A percentile compares a stretch with the other conserved stretches of the same genome.
These are phyloP conservation scores for Lentinus tigrinus DNA, from an alignment of 768 basidiomycete genomes.

Conservation along the genomic window DNA sequence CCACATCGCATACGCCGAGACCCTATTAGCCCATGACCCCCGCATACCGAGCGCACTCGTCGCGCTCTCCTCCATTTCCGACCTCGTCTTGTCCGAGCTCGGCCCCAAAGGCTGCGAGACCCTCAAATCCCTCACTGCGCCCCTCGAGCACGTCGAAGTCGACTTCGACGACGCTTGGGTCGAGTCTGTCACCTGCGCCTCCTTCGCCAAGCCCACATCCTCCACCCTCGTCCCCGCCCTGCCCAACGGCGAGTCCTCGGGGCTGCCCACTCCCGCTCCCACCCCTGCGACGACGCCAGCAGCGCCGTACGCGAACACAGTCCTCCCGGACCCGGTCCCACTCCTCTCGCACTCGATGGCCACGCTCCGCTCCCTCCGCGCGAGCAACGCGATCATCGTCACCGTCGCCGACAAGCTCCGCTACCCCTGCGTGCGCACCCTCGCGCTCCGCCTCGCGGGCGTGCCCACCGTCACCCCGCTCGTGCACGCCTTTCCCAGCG, in stretches of 20 bases:
- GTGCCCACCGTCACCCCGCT: slow-evolving; percentile 12
- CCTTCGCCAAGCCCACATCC: background rate
- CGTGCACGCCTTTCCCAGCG: slow-evolving; percentile 13
- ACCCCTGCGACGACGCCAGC: slow-evolving; percentile 5
- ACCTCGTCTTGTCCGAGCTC: background rate
- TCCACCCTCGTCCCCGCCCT: slow-evolving; percentile 1
- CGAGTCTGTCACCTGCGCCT: background rate
- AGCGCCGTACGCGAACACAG: background rate
- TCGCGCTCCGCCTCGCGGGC: slow-evolving; percentile 8
- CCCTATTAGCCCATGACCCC: slow-evolving; percentile 5
- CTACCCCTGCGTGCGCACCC: slow-evolving; percentile 10
- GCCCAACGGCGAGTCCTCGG: slow-evolving; percentile 4
- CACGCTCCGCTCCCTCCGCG: slow-evolving; percentile 4
- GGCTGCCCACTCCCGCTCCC: slow-evolving; percentile 1
- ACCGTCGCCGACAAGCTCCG: slow-evolving; percentile 12
- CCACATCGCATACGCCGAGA: slow-evolving; percentile 1
- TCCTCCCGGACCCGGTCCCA: slow-evolving; percentile 9
- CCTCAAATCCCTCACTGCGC: background rate
- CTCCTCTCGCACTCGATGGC: slow-evolving; percentile 8
- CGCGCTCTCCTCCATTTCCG: background rate
- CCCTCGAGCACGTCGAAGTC: slow-evolving; percentile 3
- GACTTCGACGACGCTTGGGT: slow-evolving; percentile 13
- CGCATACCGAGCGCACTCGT: background rate
- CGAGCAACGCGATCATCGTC: slow-evolving; percentile 4
- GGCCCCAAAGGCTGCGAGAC: slow-evolving; percentile 5